These are phyloP conservation scores for Lepidium sativum DNA, from an alignment of 345 rosid species.

Conservation along the genomic window DNA sequence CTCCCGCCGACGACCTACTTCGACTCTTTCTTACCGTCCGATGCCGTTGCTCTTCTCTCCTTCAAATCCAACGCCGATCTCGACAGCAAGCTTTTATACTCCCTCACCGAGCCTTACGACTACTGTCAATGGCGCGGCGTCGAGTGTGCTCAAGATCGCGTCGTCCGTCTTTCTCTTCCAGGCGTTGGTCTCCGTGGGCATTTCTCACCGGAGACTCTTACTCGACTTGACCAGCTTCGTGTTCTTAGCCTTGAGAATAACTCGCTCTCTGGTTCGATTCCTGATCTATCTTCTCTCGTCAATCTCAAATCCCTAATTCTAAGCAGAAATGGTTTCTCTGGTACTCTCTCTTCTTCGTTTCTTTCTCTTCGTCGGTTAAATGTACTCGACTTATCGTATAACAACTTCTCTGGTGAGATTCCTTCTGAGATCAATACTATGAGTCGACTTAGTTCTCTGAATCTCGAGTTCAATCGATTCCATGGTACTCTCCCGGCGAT, in stretches of 20 bases:
- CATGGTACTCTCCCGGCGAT: conserved; percentile 60
- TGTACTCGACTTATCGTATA: conserved; percentile 56
- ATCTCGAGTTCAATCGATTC: conserved; percentile 55
- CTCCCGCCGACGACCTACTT: conserved; percentile 27
- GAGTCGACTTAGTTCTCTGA: conserved; percentile 48
- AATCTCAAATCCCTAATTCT: conserved; percentile 56
- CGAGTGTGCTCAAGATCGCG: conserved; percentile 68
- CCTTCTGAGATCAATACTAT: conserved; percentile 41
- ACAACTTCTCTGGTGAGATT: conserved; percentile 48
- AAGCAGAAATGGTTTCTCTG: conserved; percentile 49
- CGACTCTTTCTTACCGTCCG: conserved; percentile 43
- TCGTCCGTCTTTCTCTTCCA: conserved; percentile 49
- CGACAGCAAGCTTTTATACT: conserved; percentile 58
- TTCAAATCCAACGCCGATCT: conserved; percentile 80
- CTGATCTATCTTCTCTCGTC: conserved; percentile 59
- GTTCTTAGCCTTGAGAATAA: conserved; percentile 65
- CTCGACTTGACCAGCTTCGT: conserved; percentile 86
- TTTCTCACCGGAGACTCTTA: conserved; percentile 49
- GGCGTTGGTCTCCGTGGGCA: conserved; percentile 48
- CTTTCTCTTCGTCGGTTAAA: conserved; percentile 42
- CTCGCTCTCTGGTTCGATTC: conserved; percentile 76
- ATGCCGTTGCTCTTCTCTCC: conserved; percentile 71
- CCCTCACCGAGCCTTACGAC: conserved; percentile 74
- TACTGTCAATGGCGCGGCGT: conserved; percentile 94
- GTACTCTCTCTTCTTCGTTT: conserved; percentile 45